phyloP scores from a whole-genome alignment of 805 yeast genomes.

The Saccharomycopsis javanensis region DNA sequence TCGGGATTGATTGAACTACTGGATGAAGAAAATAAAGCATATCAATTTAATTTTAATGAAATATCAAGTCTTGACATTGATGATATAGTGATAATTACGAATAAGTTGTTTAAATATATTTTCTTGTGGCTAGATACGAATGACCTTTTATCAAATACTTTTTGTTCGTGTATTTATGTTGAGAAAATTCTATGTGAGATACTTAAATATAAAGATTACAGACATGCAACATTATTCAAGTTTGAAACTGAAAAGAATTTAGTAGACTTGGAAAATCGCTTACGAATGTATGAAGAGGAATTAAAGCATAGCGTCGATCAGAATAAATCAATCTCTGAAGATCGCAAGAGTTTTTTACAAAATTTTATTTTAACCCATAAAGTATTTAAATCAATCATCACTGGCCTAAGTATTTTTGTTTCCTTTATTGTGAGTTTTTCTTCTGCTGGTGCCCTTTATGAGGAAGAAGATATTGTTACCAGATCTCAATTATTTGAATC shows the following conservation, averaged over 20 bases:
- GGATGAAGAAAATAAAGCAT: conserved; percentile 29
- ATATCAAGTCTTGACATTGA: conserved; percentile 21
- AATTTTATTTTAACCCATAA: conserved; percentile 43
- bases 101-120: conserved; percentile 42
- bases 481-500: conserved; percentile 34
- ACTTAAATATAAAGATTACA: conserved; percentile 19
- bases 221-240: conserved; percentile 13
- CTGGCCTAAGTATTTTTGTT: conserved; percentile 47
- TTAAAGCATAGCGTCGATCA: conserved; percentile 9
- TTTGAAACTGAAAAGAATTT: conserved; percentile 1
- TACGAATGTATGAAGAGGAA: neutral
- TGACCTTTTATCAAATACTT: conserved; percentile 57
- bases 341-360: conserved; percentile 29
- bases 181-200: conserved; percentile 44
- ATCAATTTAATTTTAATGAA: conserved; percentile 7
- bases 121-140: conserved; percentile 72
- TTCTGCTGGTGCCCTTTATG: conserved; percentile 49
- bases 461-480: conserved; percentile 68
- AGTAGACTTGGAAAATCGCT: neutral
- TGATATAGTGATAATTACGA: conserved; percentile 42
- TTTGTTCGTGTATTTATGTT: conserved; percentile 66
- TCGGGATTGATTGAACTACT: conserved; percentile 54
- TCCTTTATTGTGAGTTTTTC: conserved; percentile 39
- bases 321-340: conserved; percentile 45
- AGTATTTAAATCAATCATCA: conserved; percentile 40